Base-by-base conservation (phyloP, 2,329 filamentous ascomycete genomes). In the Claviceps humidiphila region DNA sequence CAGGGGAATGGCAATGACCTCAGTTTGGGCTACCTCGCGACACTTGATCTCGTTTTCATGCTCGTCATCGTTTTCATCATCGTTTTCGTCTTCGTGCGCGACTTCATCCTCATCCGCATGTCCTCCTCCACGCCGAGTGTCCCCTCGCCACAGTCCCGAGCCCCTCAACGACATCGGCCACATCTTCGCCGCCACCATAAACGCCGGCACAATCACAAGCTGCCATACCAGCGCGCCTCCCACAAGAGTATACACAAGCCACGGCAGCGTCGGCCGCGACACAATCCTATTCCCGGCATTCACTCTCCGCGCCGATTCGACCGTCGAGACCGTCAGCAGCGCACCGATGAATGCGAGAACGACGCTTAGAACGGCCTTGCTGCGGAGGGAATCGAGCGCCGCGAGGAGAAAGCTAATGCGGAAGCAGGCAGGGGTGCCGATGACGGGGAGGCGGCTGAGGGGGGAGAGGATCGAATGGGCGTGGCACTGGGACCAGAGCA, bases 1-100 rank as follows among this genome's bases (percentile, higher is more conserved):
- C 26, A 71, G 57, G 7, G 76, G 75, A 20, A 79, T 76, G 26
- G 80, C 80, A 53, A 81, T 71, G 54, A 77, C 74, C 62, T 85
- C 81, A 2, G 76, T 66, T 22, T 63, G 64, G 6, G 66, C 65
- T 13, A 78, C 62, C 43, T 50, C 47, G 9, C 26, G 42, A 2
- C 20, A 37, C 11, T 17, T 24, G 2, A 9, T 34, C 14, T 46
- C 44, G 26, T 34, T 7, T 17, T 6, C 41, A 53, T 16, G 51
- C 52, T 47, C 13, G 16, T 45, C 8, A 45, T 34, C 38, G n/a
- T 51, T 56, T 11, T 60, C 58, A 13, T 42, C 40, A 2, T 22
- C 39, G 39, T 16, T 6, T 8, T 4, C 20, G 40, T 17, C 6
- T 17, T 43, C 16, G 17, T 43, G 7, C 9, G 13, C 41, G 9